phyloP scores from a whole-genome alignment of 129 eudicot species.

The Flaveria robusta region DNA sequence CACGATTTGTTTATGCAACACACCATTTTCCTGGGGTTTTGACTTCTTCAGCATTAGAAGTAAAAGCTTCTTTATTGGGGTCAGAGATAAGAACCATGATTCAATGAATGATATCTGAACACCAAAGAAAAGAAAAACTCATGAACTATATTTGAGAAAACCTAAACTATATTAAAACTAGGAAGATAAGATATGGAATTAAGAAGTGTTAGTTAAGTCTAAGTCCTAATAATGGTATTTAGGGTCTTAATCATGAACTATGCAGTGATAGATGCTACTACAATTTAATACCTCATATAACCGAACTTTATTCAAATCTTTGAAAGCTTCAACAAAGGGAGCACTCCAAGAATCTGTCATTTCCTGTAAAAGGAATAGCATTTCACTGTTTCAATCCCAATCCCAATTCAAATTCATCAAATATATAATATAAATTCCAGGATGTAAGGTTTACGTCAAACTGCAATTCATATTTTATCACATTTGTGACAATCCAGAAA shows the following conservation, averaged over 20 bases:
- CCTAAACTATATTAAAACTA: background rate
- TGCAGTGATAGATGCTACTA: background rate
- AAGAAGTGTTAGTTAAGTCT: too few relatives aligned
- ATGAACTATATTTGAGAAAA: background rate
- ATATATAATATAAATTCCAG: background rate
- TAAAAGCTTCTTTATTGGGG: constrained; percentile 62
- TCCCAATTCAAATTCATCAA: constrained; percentile 20
- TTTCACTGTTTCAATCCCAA: constrained; percentile 18
- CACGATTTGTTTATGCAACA: constrained; percentile 61
- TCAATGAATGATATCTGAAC: constrained; percentile 80
- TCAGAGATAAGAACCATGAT: constrained; percentile 72
- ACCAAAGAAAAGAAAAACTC: background rate
- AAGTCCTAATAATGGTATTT: too few relatives aligned
- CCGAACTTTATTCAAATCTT: constrained; percentile 57
- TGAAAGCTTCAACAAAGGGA: constrained; percentile 67
- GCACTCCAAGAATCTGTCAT: constrained; percentile 85
- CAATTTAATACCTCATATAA: constrained; percentile 68
- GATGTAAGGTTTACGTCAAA: background rate
- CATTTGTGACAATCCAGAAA: background rate
- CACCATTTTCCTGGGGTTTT: constrained; percentile 47
- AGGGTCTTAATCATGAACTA: background rate
- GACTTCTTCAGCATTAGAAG: constrained; percentile 81
- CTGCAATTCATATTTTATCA: background rate
- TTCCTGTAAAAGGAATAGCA: constrained; percentile 41
- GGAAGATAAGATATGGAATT: background rate